Base-by-base conservation (phyloP, 2,329 filamentous ascomycete species). In the Neofusicoccum parvum region DNA sequence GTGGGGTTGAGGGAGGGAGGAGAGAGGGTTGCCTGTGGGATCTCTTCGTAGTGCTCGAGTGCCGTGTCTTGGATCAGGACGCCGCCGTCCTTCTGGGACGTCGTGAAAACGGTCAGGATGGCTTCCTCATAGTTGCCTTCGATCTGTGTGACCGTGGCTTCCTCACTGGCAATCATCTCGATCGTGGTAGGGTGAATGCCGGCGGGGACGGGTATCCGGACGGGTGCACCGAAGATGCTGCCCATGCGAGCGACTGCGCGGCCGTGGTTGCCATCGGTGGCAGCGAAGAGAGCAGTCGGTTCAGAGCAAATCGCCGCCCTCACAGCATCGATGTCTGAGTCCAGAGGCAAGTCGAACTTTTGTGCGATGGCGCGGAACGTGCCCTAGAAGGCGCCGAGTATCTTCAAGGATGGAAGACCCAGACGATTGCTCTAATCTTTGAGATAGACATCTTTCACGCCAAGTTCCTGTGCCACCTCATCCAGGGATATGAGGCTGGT, bases 191-290 rank as follows among this genome's bases (percentile, higher is more conserved):
- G 71, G 50, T 83, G 78, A 79, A 90, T 85, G 32, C 78, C 80
- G 0, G 68, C 70, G 0, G 89, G 88, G 1, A 92, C 87, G 69
- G 85, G 88, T 3, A 92, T 86, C 14, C 79, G 76, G 0, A 81
- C 81, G 0, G 77, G 69, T 0, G 91, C 73, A 0, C 78, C 81
- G 12, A 92, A 76, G 10, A 86, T 78, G 39, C 75, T 76, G 0
- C 83, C 88, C 85, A 92, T 90, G 10, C 84, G 80, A 0, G 89
- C 88, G 2, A 92, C 83, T 0, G 90, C 90, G 0, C 89, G 80
- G 0, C 90, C 90, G 79, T 90, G 89, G 68, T 92, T 92, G 0
- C 90, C 90, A 48, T 91, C 89, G 0, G 88, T 91, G 0, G 87
- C 86, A 0, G 89, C 86, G 51, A 87, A 82, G 0, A 90, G 72